phyloP scores from a whole-genome alignment of 2,329 filamentous ascomycete species.

The Ilyonectria mors-panacis region DNA sequence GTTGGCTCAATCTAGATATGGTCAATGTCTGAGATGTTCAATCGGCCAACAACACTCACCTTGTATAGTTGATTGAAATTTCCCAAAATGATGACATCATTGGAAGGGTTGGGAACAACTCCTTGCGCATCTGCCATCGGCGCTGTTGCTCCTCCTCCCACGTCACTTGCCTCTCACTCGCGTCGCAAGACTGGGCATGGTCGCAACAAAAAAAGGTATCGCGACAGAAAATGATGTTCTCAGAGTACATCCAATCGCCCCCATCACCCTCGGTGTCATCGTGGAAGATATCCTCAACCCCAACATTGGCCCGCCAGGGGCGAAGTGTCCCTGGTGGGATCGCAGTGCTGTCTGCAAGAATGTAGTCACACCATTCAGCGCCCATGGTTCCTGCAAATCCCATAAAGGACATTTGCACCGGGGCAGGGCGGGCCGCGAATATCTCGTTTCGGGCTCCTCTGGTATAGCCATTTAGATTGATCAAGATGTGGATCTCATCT shows the following conservation, averaged over 20 bases:
- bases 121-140: conserved; percentile 93
- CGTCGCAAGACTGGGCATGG: conserved; percentile 90
- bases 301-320: conserved; percentile 82
- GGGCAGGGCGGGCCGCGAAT: conserved; percentile 93
- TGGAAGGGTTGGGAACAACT: conserved; percentile 86
- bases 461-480: conserved; percentile 99
- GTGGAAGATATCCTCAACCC: conserved; percentile 77
- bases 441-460: conserved; percentile 97
- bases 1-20: conserved; percentile 88
- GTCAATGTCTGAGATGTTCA: conserved; percentile 20
- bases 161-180: conserved; percentile 74
- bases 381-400: conserved; percentile 96
- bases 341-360: conserved; percentile 90
- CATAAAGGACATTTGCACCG: conserved; percentile 99
- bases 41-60: conserved; percentile 65
- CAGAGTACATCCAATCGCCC: conserved; percentile 93
- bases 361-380: conserved; percentile 98
- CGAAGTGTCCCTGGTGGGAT: conserved; percentile 87
- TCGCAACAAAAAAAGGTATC: conserved; percentile 99
- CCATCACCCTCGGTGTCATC: conserved; percentile 78
- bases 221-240: conserved; percentile 95
- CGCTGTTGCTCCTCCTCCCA: conserved; percentile 89
- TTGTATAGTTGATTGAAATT: conserved; percentile 99
- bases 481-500: conserved; percentile 92
- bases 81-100: conserved; percentile 91